These are phyloP conservation scores for Nemania sp. DNA, from an alignment of 2,329 filamentous ascomycete species.

Conservation along the genomic window DNA sequence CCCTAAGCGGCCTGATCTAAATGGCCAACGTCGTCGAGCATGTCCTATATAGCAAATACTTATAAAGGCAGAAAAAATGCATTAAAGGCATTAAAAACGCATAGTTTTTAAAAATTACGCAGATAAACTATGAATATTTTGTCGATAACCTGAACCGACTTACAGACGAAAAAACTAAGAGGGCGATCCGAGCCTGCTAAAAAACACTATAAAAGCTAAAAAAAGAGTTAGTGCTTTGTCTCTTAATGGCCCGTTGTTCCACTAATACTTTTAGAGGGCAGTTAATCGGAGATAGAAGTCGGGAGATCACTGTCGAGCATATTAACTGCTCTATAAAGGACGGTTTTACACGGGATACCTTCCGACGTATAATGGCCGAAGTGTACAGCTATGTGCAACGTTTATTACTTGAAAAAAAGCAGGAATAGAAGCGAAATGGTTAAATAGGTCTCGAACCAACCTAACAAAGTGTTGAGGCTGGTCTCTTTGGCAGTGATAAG, in stretches of 20 bases:
- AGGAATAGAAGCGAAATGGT: neutral
- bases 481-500: neutral
- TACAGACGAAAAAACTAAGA: neutral
- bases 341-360: neutral
- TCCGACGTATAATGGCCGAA: neutral
- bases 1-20: neutral
- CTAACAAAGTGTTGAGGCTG: neutral
- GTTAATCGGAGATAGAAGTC: neutral
- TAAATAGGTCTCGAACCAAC: neutral
- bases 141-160: neutral
- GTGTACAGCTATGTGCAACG: neutral
- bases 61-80: neutral
- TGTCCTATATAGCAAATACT: neutral
- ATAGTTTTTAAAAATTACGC: neutral
- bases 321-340: neutral
- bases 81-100: neutral
- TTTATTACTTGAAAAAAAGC: neutral
- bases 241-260: neutral
- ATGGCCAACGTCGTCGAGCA: neutral
- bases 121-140: conserved; percentile 2
- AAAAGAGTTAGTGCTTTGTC: neutral
- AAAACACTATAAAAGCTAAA: neutral
- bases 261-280: neutral
- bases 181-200: neutral
- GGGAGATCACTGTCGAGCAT: neutral